A percentile compares a stretch with the other conserved stretches of the same genome.
Evolutionary conservation across 805 yeast species (phyloP).

Genomic region (Hanseniaspora meyeri): DNA sequence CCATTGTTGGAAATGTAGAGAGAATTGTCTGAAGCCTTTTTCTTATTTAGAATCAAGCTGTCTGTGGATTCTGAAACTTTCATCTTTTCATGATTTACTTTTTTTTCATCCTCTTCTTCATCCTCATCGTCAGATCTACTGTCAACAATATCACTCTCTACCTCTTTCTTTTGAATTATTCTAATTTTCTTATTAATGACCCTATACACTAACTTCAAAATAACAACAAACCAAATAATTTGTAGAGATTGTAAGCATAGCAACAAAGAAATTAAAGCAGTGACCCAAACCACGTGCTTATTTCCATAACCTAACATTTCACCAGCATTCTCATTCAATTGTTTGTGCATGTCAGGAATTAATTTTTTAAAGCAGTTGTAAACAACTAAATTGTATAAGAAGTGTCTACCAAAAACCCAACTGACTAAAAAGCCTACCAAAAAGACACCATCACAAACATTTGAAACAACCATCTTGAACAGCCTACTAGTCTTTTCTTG

Average conservation of each 20-base stretch:
- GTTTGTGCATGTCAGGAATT: neutral
- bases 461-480: neutral
- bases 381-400: conserved; percentile 5
- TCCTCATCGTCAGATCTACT: conserved; percentile 75
- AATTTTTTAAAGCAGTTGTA: conserved; percentile 1
- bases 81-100: neutral
- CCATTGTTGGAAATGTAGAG: neutral
- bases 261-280: neutral
- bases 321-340: neutral
- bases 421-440: conserved; percentile 3
- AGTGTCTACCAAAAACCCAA: conserved; percentile 13
- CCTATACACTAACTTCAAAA: conserved; percentile 4
- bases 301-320: neutral
- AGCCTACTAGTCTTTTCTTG: neutral
- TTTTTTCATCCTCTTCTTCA: conserved; percentile 17
- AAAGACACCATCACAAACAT: conserved; percentile 4
- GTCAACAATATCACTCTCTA: conserved; percentile 30
- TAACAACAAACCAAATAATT: conserved; percentile 9
- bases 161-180: neutral
- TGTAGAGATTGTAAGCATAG: conserved; percentile 7
- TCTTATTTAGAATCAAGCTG: neutral
- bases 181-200: conserved; percentile 5
- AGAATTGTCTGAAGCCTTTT: neutral
- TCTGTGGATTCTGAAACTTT: neutral
- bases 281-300: neutral